Conservation (phyloP, 2,329 filamentous ascomycete genomes). For the Trichoderma sp. region DNA sequence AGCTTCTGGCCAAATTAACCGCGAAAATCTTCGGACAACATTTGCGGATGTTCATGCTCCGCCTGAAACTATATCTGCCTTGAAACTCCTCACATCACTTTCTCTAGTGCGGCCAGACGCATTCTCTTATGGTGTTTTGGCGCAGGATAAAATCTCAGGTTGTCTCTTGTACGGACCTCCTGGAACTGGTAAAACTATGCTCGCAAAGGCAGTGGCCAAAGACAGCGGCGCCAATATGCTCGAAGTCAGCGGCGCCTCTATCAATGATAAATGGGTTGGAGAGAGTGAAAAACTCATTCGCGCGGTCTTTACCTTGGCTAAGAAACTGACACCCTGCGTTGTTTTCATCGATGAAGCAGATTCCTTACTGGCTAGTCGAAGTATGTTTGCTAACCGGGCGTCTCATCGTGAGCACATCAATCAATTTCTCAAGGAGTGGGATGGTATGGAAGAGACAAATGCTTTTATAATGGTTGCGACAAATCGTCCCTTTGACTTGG, state of each 20-base stretch:
- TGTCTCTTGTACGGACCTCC: slow-evolving; percentile 87
- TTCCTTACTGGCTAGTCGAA: slow-evolving; percentile 81
- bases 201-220: slow-evolving; percentile 71
- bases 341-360: slow-evolving; percentile 98
- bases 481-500: slow-evolving; percentile 92
- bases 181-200: slow-evolving; percentile 73
- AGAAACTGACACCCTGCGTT: slow-evolving; percentile 87
- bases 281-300: slow-evolving; percentile 96
- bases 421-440: slow-evolving; percentile 96
- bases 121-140: slow-evolving; percentile 93
- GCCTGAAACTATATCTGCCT: slow-evolving; percentile 78
- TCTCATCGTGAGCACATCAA: slow-evolving; percentile 90
- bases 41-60: slow-evolving; percentile 87
- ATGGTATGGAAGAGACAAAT: slow-evolving; percentile 78
- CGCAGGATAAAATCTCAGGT: slow-evolving; percentile 87
- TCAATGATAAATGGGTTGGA: slow-evolving; percentile 96
- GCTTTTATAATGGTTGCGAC: slow-evolving; percentile 99
- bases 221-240: slow-evolving; percentile 74
- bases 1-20: slow-evolving; percentile 78
- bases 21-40: slow-evolving; percentile 79
- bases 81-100: slow-evolving; percentile 86
- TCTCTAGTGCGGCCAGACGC: slow-evolving; percentile 87
- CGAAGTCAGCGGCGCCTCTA: slow-evolving; percentile 85
- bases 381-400: slow-evolving; percentile 65
- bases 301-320: slow-evolving; percentile 87